These are phyloP conservation scores for Inonotus hispidus DNA, from an alignment of 1,284 basidiomycete species.

Conservation along the genomic window DNA sequence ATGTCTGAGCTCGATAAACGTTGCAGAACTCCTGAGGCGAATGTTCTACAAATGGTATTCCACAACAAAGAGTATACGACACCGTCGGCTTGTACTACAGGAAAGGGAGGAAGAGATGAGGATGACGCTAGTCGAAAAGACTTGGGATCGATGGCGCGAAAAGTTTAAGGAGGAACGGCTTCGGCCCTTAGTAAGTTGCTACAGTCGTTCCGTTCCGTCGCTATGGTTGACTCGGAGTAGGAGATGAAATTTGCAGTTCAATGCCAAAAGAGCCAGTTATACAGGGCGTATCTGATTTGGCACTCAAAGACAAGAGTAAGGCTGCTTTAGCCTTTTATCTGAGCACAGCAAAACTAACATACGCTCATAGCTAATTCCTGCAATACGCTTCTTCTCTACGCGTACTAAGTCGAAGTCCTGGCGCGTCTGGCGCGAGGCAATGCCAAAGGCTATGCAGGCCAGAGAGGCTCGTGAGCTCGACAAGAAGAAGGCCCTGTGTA, in stretches of 20 bases:
- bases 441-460: constrained; percentile 62
- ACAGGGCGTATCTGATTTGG: constrained; percentile 66
- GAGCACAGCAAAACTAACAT: constrained; percentile 19
- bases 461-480: constrained; percentile 61
- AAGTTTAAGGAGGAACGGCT: constrained; percentile 57
- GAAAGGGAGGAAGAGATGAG: constrained; percentile 60
- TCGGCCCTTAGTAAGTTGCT: constrained; percentile 51
- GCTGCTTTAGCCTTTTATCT: background rate
- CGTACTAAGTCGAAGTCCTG: constrained; percentile 56
- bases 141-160: constrained; percentile 76
- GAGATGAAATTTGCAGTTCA: constrained; percentile 55
- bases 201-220: background rate
- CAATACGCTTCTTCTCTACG: constrained; percentile 63
- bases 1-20: background rate
- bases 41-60: constrained; percentile 68
- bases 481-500: constrained; percentile 52
- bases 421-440: constrained; percentile 57
- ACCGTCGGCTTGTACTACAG: constrained; percentile 51
- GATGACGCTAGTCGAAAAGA: constrained; percentile 39
- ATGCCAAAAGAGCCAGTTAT: constrained; percentile 52
- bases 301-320: constrained; percentile 62
- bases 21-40: constrained; percentile 58
- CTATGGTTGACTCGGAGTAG: constrained; percentile 32
- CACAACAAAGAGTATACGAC: constrained; percentile 49
- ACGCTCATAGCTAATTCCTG: constrained; percentile 60